A percentile compares a stretch with the other conserved stretches of the same genome.
These are phyloP conservation scores for Quercus berberidifolia DNA, from an alignment of 306 rosid species.

Conservation along the genomic window DNA sequence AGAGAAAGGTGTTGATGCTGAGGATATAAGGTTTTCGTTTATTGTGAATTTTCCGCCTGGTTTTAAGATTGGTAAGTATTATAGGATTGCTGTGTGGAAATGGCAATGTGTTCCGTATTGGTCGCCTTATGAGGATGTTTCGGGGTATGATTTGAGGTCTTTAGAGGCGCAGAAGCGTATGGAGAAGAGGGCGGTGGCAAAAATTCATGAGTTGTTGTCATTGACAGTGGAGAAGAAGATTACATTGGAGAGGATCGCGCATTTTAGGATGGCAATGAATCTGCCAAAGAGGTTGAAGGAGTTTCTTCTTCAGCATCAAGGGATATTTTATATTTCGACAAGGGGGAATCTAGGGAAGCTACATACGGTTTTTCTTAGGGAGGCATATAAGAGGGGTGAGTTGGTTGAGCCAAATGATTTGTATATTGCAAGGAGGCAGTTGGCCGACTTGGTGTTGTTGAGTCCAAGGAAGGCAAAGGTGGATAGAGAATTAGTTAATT, in stretches of 20 bases:
- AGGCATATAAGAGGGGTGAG: conserved; percentile 73
- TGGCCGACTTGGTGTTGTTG: conserved; percentile 67
- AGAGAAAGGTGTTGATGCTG: conserved; percentile 68
- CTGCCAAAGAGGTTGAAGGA: conserved; percentile 84
- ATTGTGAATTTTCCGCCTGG: conserved; percentile 79
- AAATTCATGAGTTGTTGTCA: conserved; percentile 70
- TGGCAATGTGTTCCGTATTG: conserved; percentile 91
- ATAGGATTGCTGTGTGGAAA: conserved; percentile 78
- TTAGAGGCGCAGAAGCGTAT: conserved; percentile 81
- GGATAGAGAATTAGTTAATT: conserved; percentile 69
- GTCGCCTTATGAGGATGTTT: conserved; percentile 84
- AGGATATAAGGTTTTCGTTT: conserved; percentile 72
- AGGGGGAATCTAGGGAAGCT: conserved; percentile 92
- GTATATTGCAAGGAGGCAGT: conserved; percentile 67
- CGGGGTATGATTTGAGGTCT: conserved; percentile 79
- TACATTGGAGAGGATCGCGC: conserved; percentile 83
- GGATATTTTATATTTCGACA: conserved; percentile 80
- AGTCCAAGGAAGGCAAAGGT: conserved; percentile 71
- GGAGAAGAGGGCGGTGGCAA: conserved; percentile 84
- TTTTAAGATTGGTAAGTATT: conserved; percentile 86
- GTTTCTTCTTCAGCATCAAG: conserved; percentile 89
- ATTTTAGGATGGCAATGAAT: conserved; percentile 70
- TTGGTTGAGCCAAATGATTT: conserved; percentile 74
- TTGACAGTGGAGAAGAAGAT: conserved; percentile 88
- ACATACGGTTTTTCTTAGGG: conserved; percentile 86